Conservation (phyloP, 192 early-diverging fungal genomes). For the Backusella tuberculispora region DNA sequence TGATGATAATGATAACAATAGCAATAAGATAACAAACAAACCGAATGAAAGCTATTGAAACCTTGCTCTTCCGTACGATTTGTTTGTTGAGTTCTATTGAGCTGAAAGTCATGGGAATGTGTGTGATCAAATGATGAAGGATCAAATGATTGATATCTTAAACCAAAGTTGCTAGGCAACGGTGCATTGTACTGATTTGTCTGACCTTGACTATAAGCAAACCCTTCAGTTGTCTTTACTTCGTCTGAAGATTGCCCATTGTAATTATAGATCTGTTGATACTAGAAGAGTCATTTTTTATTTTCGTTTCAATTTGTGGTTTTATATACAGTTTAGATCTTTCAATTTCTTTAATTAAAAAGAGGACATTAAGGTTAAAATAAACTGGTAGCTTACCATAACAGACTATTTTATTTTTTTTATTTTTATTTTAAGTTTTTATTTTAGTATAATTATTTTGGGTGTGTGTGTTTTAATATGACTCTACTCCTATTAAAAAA, state of each 20-base stretch:
- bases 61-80: constrained; percentile 5
- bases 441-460: background rate
- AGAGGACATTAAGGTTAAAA: background rate
- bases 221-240: background rate
- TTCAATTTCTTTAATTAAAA: background rate
- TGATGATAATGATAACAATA: background rate
- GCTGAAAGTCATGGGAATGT: background rate
- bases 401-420: constrained; percentile 3
- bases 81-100: background rate
- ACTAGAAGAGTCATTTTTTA: background rate
- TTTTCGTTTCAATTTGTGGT: background rate
- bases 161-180: background rate
- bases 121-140: constrained; percentile 6
- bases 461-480: background rate
- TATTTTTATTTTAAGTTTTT: background rate
- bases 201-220: background rate
- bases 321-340: background rate
- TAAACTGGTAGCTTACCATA: background rate
- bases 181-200: background rate
- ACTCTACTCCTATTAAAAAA: background rate
- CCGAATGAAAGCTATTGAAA: background rate
- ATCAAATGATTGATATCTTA: background rate
- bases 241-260: background rate
- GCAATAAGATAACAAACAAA: background rate
- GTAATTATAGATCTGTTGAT: constrained; percentile 25